A percentile compares a stretch with the other conserved stretches of the same genome.
Evolutionary conservation across 208 protist species (phyloP).

Genomic region (Acanthamoeba royreba): DNA sequence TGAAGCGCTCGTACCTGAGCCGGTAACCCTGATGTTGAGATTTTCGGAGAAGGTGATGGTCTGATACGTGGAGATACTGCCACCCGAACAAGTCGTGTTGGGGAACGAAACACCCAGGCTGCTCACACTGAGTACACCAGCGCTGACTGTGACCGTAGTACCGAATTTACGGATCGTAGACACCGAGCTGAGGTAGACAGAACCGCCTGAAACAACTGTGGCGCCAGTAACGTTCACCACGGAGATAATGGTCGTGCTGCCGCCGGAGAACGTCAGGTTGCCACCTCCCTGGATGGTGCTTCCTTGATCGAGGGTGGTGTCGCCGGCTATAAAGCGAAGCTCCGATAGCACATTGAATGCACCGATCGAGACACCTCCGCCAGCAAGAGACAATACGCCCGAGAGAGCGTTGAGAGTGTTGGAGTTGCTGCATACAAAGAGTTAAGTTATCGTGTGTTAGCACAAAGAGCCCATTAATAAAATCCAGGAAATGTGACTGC

Average conservation of each 20-base stretch:
- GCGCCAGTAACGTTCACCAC: neutral
- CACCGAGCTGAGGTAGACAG: neutral
- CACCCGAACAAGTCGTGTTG: neutral
- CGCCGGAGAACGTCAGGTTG: neutral
- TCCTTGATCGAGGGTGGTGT: neutral
- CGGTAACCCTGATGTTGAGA: neutral
- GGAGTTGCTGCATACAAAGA: too few relatives aligned
- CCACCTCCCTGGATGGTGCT: neutral
- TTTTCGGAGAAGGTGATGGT: neutral
- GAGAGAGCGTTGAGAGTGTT: neutral
- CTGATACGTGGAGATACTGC: neutral
- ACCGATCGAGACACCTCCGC: neutral
- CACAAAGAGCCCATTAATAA: too few relatives aligned
- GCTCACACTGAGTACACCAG: neutral
- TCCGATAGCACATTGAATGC: neutral
- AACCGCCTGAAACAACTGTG: neutral
- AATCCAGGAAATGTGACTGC: too few relatives aligned
- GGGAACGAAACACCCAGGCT: neutral
- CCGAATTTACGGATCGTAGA: neutral
- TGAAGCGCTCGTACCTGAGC: neutral
- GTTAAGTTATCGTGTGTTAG: too few relatives aligned
- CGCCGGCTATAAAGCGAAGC: neutral
- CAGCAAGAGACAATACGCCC: neutral
- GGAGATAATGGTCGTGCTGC: neutral
- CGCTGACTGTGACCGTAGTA: neutral